Percentiles rank a stretch among this genome's conserved stretches.
These are phyloP conservation scores for Cerrena zonata DNA, from an alignment of 1,284 basidiomycete genomes.

Conservation along the genomic window DNA sequence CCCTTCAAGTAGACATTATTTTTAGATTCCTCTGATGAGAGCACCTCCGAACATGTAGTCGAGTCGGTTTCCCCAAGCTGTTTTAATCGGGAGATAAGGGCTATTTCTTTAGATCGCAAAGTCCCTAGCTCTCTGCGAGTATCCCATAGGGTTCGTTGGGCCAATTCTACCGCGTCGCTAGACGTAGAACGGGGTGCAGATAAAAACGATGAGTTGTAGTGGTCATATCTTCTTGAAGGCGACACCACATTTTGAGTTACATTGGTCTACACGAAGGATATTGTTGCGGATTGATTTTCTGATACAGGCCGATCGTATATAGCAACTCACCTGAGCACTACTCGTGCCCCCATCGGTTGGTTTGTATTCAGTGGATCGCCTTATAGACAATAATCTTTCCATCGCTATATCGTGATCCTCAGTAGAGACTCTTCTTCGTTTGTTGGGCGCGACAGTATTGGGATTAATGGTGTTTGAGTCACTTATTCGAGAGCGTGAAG, in stretches of 20 bases:
- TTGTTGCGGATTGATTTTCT: background rate
- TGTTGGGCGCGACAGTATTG: background rate
- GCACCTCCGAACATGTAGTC: background rate
- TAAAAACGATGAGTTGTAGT: background rate
- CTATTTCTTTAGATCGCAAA: background rate
- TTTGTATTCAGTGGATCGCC: background rate
- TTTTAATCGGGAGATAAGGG: background rate
- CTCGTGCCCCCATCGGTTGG: background rate
- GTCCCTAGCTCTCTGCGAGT: background rate
- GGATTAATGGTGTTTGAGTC: background rate
- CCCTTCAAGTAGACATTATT: background rate
- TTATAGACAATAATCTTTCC: background rate
- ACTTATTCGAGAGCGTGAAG: background rate
- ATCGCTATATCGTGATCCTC: background rate
- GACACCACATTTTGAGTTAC: background rate
- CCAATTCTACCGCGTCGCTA: background rate
- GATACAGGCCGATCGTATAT: background rate
- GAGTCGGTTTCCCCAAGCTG: background rate
- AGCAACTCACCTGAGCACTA: background rate
- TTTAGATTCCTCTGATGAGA: background rate
- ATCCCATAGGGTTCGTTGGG: background rate
- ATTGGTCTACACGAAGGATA: background rate
- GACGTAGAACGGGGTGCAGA: background rate
- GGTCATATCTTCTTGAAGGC: background rate
- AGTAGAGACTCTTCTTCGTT: background rate